Evolutionary conservation across 1,284 basidiomycete genomes (phyloP).

Genomic region (Apiotrichum gracile): DNA sequence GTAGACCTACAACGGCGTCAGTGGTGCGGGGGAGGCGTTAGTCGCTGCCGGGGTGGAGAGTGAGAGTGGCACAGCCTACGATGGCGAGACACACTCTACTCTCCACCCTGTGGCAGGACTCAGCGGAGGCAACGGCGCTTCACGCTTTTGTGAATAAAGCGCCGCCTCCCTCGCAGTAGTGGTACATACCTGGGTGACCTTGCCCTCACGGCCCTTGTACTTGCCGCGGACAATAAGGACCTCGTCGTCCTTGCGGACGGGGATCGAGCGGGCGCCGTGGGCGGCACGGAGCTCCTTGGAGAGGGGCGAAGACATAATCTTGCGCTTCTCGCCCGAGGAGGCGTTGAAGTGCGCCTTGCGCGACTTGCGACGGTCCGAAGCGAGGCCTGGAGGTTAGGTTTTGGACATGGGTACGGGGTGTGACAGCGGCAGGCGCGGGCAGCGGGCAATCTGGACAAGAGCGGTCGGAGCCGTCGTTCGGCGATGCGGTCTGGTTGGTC

Average conservation of each 20-base stretch:
- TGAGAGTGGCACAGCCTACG: no score
- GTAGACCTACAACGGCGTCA: conserved; percentile 62
- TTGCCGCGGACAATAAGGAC: conserved; percentile 93
- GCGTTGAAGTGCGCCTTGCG: conserved; percentile 95
- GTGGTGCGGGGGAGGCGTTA: background rate
- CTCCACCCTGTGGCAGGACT: background rate
- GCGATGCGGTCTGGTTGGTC: no score
- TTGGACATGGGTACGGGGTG: background rate
- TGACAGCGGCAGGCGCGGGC: background rate
- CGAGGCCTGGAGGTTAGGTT: conserved; percentile 33
- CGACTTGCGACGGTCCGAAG: conserved; percentile 73
- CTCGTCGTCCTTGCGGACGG: conserved; percentile 97
- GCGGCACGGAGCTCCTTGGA: conserved; percentile 91
- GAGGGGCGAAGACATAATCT: conserved; percentile 94
- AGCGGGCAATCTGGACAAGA: background rate
- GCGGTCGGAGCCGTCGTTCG: no score
- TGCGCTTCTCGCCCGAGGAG: conserved; percentile 86
- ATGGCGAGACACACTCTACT: background rate
- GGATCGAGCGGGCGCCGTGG: conserved; percentile 88
- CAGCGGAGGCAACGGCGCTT: conserved; percentile 1
- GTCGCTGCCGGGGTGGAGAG: conserved; percentile 1
- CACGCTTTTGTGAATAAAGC: conserved; percentile 1
- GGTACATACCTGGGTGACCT: conserved; percentile 66
- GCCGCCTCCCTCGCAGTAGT: background rate
- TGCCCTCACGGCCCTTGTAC: conserved; percentile 98